A percentile compares a stretch with the other conserved stretches of the same genome.
These are phyloP conservation scores for Candida bentonensis DNA, from an alignment of 805 yeast genomes.

Conservation along the genomic window DNA sequence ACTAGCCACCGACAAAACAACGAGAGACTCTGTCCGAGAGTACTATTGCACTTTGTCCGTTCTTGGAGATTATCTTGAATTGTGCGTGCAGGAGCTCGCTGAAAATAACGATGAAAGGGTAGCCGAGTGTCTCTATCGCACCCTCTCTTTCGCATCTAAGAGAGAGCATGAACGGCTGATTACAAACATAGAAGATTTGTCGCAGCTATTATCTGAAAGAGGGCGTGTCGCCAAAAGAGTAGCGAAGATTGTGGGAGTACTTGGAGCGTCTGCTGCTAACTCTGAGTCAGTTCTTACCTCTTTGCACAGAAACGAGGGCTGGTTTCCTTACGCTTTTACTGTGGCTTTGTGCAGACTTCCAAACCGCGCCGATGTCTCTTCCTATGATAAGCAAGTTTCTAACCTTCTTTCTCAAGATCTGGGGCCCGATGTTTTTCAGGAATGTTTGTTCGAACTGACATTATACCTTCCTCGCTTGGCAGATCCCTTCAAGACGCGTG, in stretches of 20 bases:
- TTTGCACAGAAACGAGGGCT: background rate
- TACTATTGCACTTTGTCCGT: slow-evolving; percentile 2
- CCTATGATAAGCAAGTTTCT: background rate
- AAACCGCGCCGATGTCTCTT: background rate
- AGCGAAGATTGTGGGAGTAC: background rate
- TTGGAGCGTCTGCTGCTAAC: background rate
- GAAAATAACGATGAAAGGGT: background rate
- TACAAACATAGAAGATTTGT: background rate
- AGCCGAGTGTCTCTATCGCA: background rate
- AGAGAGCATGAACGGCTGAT: background rate
- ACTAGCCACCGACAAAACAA: slow-evolving; percentile 42
- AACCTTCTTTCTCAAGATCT: background rate
- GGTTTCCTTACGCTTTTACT: background rate
- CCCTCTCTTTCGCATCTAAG: background rate
- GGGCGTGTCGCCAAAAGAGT: background rate
- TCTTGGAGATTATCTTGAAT: background rate
- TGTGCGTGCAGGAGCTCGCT: background rate
- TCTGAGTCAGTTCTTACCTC: background rate
- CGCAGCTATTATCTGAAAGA: background rate
- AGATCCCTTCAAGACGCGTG: slow-evolving; percentile 2
- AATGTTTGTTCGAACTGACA: background rate
- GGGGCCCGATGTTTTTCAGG: background rate
- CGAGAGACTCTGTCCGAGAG: slow-evolving; percentile 21
- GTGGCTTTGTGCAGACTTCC: background rate
- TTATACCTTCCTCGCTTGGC: background rate